These are phyloP conservation scores for Raphanus sativus DNA, from an alignment of 345 rosid genomes.

Conservation along the genomic window DNA sequence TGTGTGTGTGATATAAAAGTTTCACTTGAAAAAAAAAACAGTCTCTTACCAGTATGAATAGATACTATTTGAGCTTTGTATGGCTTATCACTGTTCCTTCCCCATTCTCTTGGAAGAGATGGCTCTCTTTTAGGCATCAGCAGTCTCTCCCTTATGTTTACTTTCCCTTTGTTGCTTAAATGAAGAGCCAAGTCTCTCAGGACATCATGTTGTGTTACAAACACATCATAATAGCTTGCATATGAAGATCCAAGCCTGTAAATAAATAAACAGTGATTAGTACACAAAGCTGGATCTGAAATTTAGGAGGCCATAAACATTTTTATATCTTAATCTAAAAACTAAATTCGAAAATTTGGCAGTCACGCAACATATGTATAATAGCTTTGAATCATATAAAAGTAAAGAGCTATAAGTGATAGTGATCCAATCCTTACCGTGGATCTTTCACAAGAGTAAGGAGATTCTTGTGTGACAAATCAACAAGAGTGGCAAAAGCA, in stretches of 20 bases:
- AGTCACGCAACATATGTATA: too few relatives aligned
- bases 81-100: slow-evolving; percentile 56
- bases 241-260: slow-evolving; percentile 69
- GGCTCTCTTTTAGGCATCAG: slow-evolving; percentile 74
- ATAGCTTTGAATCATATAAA: background rate
- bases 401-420: slow-evolving; percentile 3
- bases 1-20: slow-evolving; percentile 9
- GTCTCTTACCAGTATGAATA: slow-evolving; percentile 63
- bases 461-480: slow-evolving; percentile 78
- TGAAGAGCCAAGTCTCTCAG: slow-evolving; percentile 83
- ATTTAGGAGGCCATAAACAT: too few relatives aligned
- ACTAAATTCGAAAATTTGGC: too few relatives aligned
- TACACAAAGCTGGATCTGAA: too few relatives aligned
- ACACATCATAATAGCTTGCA: slow-evolving; percentile 68
- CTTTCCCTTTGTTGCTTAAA: slow-evolving; percentile 46
- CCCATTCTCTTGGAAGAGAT: slow-evolving; percentile 79
- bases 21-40: background rate
- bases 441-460: slow-evolving; percentile 79
- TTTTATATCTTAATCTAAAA: too few relatives aligned
- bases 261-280: slow-evolving; percentile 9
- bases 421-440: slow-evolving; percentile 42
- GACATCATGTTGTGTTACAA: slow-evolving; percentile 85
- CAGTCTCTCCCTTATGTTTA: slow-evolving; percentile 52
- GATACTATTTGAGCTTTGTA: slow-evolving; percentile 81
- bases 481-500: slow-evolving; percentile 68